Evolutionary conservation across 2,329 filamentous ascomycete species (phyloP).

Genomic region (Neonectria punicea): DNA sequence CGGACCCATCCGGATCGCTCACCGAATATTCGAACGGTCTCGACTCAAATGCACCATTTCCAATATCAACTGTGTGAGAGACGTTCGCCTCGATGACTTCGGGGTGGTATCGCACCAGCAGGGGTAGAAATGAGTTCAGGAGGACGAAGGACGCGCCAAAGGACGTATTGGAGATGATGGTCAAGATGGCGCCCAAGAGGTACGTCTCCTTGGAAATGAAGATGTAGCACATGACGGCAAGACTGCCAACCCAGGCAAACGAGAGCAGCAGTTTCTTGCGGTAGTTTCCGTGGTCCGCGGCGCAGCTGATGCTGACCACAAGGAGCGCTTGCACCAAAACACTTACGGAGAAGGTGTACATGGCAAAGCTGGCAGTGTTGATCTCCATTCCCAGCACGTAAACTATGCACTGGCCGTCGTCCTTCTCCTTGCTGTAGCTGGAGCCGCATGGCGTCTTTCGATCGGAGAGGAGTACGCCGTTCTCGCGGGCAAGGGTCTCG

Average conservation of each 20-base stretch:
- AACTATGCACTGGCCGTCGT: constrained; percentile 80
- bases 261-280: constrained; percentile 86
- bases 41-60: constrained; percentile 47
- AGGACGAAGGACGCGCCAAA: constrained; percentile 96
- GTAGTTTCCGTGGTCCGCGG: constrained; percentile 92
- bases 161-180: constrained; percentile 91
- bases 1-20: constrained; percentile 42
- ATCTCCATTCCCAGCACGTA: constrained; percentile 84
- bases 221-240: constrained; percentile 89
- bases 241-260: constrained; percentile 86
- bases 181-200: constrained; percentile 82
- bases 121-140: constrained; percentile 91
- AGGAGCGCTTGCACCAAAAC: constrained; percentile 89
- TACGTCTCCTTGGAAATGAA: constrained; percentile 80
- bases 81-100: constrained; percentile 49
- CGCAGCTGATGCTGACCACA: constrained; percentile 95
- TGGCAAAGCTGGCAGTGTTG: constrained; percentile 96
- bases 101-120: constrained; percentile 89
- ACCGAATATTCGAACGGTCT: constrained; percentile 49
- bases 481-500: constrained; percentile 91
- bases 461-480: constrained; percentile 86
- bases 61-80: constrained; percentile 45
- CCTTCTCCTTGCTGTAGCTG: constrained; percentile 63
- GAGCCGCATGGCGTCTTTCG: constrained; percentile 78
- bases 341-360: constrained; percentile 97